Evolutionary conservation across 1,284 basidiomycete genomes (phyloP), one percentile per base, ranked within the genome.

Genomic region (Ceraceosorus guamensis): DNA sequence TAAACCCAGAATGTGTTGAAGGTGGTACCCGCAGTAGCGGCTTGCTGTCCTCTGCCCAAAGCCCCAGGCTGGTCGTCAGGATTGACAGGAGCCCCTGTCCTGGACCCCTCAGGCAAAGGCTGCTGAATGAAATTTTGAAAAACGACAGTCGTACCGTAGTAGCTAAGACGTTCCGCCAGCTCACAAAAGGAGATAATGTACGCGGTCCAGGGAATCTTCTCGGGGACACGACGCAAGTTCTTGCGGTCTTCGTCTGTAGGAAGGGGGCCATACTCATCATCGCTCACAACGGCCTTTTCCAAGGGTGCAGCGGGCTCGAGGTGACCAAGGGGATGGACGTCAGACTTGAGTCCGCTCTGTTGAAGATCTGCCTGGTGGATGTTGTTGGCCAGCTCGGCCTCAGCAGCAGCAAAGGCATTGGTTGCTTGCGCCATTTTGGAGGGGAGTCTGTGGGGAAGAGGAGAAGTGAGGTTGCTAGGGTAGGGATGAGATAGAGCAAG

Each of bases 101-200:
- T 64, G 45, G 56, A 63, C 55, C 57, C 51, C 7, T 52, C n/a
- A 24, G 74, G 74, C 16, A 66, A 60, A 0, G 62, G 62, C 32
- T 68, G 54, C 60, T 72, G 66, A 44, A 75, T 68, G 44, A 67
- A 72, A 61, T 75, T 76, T 37, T 68, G 64, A 61, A 73, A 71
- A 16, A 68, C 67, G 48, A 69, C 66, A 8, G n/a, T n/a, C 37
- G 37, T 41, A n/a, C 37, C 37, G 37, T 76, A 76, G 65, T 71
- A 76, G 4, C 70, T 70, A 57, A 76, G 72, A 16, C 74, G 72
- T 58, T 76, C 74, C 3, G 75, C 72, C 18, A 76, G 56, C 62
- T 76, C 75, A 57, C 71, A 73, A 49, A 76, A 59, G 18, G 66
- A 71, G 50, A 76, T 67, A 31, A 65, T 50, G 57, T 66, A 76